These are phyloP conservation scores for Annulohypoxylon bovei DNA, from an alignment of 495 filamentous ascomycete species.

Conservation along the genomic window DNA sequence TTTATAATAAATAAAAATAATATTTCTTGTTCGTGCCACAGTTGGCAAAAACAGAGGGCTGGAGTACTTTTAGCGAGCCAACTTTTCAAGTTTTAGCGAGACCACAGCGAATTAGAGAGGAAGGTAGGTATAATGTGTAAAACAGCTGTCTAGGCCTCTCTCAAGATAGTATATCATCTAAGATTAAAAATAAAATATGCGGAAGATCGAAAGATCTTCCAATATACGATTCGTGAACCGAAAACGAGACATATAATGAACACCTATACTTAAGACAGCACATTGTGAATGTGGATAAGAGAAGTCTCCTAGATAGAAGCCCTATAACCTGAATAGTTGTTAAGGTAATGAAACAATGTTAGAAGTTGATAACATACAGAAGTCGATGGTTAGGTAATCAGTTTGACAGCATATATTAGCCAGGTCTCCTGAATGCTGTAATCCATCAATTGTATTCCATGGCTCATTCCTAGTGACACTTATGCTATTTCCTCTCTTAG, in stretches of 20 bases:
- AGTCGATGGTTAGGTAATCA: too few species aligned
- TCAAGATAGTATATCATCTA: not conserved
- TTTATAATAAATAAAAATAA: too few species aligned
- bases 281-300: not conserved
- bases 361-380: not conserved
- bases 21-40: not conserved
- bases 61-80: not conserved
- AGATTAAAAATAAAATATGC: not conserved
- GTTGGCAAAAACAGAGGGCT: not conserved
- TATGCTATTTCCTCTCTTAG: not conserved
- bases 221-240: not conserved
- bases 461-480: not conserved
- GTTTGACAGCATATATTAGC: not conserved
- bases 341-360: not conserved
- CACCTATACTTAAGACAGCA: not conserved
- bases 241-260: too few species aligned
- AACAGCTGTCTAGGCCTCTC: not conserved
- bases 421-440: not conserved
- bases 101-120: not conserved
- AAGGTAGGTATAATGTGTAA: too few species aligned
- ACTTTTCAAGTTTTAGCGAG: not conserved
- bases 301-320: too few species aligned
- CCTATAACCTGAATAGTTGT: not conserved
- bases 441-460: not conserved
- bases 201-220: not conserved